Evolutionary conservation across 441 rosid genomes (phyloP).

Genomic region (Omphalea diandra): DNA sequence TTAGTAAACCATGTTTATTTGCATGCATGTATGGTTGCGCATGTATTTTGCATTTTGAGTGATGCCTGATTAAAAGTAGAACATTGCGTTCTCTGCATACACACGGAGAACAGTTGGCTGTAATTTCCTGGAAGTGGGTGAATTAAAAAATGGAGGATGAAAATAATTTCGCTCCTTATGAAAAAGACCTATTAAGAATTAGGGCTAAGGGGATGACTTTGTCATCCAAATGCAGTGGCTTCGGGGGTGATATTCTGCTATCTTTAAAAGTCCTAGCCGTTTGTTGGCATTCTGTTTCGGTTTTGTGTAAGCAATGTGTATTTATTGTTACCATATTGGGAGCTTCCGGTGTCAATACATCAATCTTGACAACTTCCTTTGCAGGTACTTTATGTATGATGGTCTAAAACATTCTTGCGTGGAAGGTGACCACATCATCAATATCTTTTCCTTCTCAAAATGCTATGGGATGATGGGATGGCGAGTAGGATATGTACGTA

Average conservation of each 20-base stretch:
- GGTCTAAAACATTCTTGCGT: constrained; percentile 82
- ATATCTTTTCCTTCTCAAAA: constrained; percentile 97
- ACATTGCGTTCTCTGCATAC: not conserved
- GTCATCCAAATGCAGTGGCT: not conserved
- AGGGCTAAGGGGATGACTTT: not conserved
- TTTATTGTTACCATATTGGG: not conserved
- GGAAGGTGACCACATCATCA: constrained; percentile 89
- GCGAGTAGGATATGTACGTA: constrained; percentile 98
- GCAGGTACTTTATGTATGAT: constrained; percentile 97
- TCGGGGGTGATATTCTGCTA: constrained; percentile 1
- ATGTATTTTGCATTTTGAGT: not conserved
- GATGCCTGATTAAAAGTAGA: not conserved
- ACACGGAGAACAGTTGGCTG: not conserved
- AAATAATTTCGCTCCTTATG: not conserved
- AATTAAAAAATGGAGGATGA: too few species aligned
- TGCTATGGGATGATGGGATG: constrained; percentile 99
- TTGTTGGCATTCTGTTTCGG: not conserved
- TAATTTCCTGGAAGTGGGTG: too few species aligned
- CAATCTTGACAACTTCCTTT: constrained; percentile 12
- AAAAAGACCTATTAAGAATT: not conserved
- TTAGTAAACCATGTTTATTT: not conserved
- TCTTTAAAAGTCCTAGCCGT: not conserved
- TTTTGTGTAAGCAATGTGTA: not conserved
- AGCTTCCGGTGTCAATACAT: constrained; percentile 6
- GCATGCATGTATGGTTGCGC: not conserved